phyloP scores from a whole-genome alignment of 352 stramenopile genomes.

The Phytophthora hybrid region DNA sequence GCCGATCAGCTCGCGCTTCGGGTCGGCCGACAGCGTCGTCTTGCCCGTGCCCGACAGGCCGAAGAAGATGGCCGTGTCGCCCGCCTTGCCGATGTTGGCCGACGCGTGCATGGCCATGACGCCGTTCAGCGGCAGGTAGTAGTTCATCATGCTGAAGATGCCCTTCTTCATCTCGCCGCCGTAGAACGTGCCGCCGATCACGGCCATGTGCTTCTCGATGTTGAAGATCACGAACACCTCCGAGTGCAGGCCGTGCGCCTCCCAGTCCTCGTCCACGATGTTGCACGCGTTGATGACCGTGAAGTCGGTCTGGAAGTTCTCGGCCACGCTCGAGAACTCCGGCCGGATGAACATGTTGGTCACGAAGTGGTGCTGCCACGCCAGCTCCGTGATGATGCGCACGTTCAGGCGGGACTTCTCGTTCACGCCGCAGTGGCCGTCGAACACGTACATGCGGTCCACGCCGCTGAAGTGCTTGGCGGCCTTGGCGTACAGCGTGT shows the following conservation, averaged over 20 bases:
- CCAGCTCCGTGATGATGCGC: slow-evolving; percentile 97
- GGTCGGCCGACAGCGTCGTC: slow-evolving; percentile 93
- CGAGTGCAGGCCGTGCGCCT: slow-evolving; percentile 94
- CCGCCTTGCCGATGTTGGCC: slow-evolving; percentile 96
- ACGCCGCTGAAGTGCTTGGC: slow-evolving; percentile 93
- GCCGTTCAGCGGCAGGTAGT: slow-evolving; percentile 95
- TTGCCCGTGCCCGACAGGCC: slow-evolving; percentile 94
- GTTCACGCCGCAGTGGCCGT: slow-evolving; percentile 96
- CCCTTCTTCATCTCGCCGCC: slow-evolving; percentile 99
- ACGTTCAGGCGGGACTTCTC: slow-evolving; percentile 94
- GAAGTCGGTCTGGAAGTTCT: slow-evolving; percentile 96
- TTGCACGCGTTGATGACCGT: slow-evolving; percentile 98
- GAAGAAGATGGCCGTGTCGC: slow-evolving; percentile 98
- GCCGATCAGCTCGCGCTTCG: slow-evolving; percentile 81
- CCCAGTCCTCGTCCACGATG: slow-evolving; percentile 94
- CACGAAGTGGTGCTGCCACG: slow-evolving; percentile 98
- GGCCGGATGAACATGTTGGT: slow-evolving; percentile 97
- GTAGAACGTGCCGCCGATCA: slow-evolving; percentile 98
- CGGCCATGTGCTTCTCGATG: slow-evolving; percentile 95
- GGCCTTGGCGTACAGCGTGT: slow-evolving; percentile 95
- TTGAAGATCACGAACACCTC: slow-evolving; percentile 98
- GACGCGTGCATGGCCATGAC: slow-evolving; percentile 99
- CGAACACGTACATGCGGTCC: slow-evolving; percentile 97
- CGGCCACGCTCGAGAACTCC: slow-evolving; percentile 83
- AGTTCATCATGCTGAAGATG: slow-evolving; percentile 99